These are phyloP conservation scores for Phytopythium kandeliae DNA, from an alignment of 352 stramenopile genomes.

Conservation along the genomic window DNA sequence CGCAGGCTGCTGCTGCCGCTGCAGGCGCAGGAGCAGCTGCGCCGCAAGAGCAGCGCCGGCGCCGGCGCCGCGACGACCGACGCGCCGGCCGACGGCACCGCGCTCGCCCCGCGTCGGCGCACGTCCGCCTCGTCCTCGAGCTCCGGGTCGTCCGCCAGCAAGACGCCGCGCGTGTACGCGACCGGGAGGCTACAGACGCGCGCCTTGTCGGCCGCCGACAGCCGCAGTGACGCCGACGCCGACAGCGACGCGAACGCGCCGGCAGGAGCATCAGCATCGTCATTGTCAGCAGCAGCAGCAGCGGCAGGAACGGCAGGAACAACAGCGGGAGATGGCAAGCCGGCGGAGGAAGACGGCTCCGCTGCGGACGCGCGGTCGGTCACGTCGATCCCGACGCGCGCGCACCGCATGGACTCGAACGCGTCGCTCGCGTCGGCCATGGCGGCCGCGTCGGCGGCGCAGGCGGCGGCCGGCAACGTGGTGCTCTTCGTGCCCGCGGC, in stretches of 20 bases:
- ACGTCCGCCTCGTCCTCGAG: constrained; percentile 18
- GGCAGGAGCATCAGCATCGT: no score
- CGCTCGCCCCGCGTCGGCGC: background rate
- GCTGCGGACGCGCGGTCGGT: background rate
- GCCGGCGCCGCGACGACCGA: background rate
- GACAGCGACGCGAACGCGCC: constrained; percentile 16
- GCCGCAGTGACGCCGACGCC: constrained; percentile 20
- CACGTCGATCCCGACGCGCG: constrained; percentile 6
- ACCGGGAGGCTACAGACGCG: constrained; percentile 15
- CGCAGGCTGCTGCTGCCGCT: constrained; percentile 20
- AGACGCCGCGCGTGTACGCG: constrained; percentile 22
- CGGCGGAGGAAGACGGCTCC: background rate
- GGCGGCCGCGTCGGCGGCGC: constrained; percentile 19
- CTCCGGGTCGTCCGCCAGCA: constrained; percentile 9
- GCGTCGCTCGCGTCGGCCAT: constrained; percentile 22
- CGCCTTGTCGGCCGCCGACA: constrained; percentile 3
- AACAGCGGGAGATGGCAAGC: background rate
- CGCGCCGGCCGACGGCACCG: background rate
- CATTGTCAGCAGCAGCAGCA: constrained; percentile 1
- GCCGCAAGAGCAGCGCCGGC: constrained; percentile 2
- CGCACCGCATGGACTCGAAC: constrained; percentile 20
- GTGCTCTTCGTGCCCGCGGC: constrained; percentile 65
- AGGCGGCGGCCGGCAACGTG: constrained; percentile 43
- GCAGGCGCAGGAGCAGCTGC: constrained; percentile 18
- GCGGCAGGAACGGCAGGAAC: no score